Evolutionary conservation across 2,329 filamentous ascomycete genomes (phyloP), one percentile per base, ranked within the genome.

Genomic region (Neoarthrinium moseri): DNA sequence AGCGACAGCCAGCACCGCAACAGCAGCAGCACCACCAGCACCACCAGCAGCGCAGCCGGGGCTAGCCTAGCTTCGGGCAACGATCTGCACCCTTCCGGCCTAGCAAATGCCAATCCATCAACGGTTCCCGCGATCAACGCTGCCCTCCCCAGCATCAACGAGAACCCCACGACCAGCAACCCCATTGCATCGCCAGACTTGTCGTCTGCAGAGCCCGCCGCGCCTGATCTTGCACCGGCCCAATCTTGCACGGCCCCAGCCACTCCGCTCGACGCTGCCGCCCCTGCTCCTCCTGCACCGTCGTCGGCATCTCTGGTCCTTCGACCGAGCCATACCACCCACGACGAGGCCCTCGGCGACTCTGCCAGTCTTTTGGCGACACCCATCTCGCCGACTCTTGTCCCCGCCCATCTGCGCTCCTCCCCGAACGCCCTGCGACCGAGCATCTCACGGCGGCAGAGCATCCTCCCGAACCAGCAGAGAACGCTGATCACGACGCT

Each of bases 401-500:
- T 38, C 17, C 23, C 41, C 6, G 33, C 27, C 29, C 26, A 46
- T 15, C 42, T 53, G 17, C 45, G 50, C 5, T 51, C 54, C 12
- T 51, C 52, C 29, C 50, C 53, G 27, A 52, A 56, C 20, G 49
- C 55, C 42, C 43, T 54, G 41, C 60, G 66, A 37, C 58, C 60
- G 41, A 37, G 55, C 23, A 61, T 51, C n/a, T 58, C 62, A 12
- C 55, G 70, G 49, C 67, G 65, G 44, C 73, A 76, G 56, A 75
- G 72, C 51, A 62, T 76, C 37, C 56, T 77, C 15, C 70, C 68
- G 23, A 67, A 60, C 55, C 68, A 63, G 51, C 76, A 73, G 55
- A 68, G 66, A 30, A 69, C 62, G 40, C 58, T 74, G 50, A 79
- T 80, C 56, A 75, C 70, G 51, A 75, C 75, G 10, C 69, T 84